Percentiles rank a stretch among this genome's conserved stretches.
Conservation (phyloP, 2,329 filamentous ascomycete species). For the Podosphaera fusca region DNA sequence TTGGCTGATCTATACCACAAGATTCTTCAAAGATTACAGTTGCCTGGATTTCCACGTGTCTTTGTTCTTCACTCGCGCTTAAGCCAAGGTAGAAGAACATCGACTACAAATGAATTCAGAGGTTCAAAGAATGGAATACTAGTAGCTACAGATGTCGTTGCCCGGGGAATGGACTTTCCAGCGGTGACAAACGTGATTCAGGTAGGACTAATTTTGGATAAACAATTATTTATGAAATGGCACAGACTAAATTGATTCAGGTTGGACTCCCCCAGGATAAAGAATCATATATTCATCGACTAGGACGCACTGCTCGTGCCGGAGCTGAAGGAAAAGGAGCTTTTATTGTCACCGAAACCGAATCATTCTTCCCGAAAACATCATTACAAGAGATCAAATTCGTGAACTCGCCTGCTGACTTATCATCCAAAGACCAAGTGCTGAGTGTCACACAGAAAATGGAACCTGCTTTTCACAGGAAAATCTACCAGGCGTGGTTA, state of each 20-base stretch:
- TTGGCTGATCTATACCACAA: constrained; percentile 42
- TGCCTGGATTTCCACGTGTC: constrained; percentile 13
- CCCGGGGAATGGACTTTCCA: constrained; percentile 66
- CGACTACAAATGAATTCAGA: constrained; percentile 50
- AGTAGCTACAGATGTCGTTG: constrained; percentile 59
- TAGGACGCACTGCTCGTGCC: constrained; percentile 56
- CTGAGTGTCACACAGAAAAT: constrained; percentile 20
- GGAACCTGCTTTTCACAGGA: constrained; percentile 22
- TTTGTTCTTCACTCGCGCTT: constrained; percentile 54
- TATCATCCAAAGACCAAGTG: constrained; percentile 21
- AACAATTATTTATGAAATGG: constrained; percentile 40
- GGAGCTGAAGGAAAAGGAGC: constrained; percentile 50
- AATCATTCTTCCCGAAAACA: constrained; percentile 27
- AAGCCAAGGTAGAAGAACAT: constrained; percentile 44
- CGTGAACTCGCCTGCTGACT: constrained; percentile 21
- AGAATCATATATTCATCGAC: constrained; percentile 54
- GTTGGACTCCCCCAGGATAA: constrained; percentile 38
- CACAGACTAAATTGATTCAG: constrained; percentile 19
- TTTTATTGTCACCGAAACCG: constrained; percentile 35
- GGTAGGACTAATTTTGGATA: constrained; percentile 36
- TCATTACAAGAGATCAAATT: constrained; percentile 32
- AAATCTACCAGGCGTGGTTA: constrained; percentile 33
- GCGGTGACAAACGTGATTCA: constrained; percentile 62
- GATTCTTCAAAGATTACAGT: constrained; percentile 21
- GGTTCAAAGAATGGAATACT: constrained; percentile 36